A percentile compares a stretch with the other conserved stretches of the same genome.
These are phyloP conservation scores for Clitopilus passeckerianus DNA, from an alignment of 768 basidiomycete species.

Conservation along the genomic window DNA sequence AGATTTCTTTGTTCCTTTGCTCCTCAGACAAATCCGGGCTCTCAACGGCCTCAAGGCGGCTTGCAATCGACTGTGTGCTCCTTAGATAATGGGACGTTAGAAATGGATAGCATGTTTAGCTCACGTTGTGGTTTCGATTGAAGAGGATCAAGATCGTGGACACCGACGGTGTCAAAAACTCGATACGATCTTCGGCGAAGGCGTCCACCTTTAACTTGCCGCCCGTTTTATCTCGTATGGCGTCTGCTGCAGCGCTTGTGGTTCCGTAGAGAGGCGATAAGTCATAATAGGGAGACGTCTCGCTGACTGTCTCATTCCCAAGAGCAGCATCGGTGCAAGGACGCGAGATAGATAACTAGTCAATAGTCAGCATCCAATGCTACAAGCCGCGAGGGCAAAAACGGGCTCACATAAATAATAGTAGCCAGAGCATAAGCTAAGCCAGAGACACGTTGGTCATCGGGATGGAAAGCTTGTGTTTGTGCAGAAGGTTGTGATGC, in stretches of 20 bases:
- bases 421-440: too few species aligned
- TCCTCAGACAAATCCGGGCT: constrained; percentile 23
- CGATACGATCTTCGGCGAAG: constrained; percentile 47
- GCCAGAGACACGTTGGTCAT: too few species aligned
- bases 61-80: constrained; percentile 42
- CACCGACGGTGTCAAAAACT: constrained; percentile 49
- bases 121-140: constrained; percentile 54
- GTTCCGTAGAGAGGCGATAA: neutral
- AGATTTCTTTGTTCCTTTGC: constrained; percentile 47
- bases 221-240: constrained; percentile 18
- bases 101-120: too few species aligned
- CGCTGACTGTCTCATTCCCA: neutral
- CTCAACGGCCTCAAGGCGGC: constrained; percentile 47
- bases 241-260: neutral
- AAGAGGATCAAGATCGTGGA: constrained; percentile 51
- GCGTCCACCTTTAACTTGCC: constrained; percentile 48
- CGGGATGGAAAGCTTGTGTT: too few species aligned
- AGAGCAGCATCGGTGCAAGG: neutral
- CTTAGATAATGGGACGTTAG: too few species aligned
- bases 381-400: neutral
- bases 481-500: too few species aligned
- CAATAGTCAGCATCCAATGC: too few species aligned
- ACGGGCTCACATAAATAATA: neutral
- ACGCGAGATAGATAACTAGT: neutral
- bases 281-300: neutral